Conservation (phyloP, 345 rosid genomes). For the Cardiospermum halicacabum region DNA sequence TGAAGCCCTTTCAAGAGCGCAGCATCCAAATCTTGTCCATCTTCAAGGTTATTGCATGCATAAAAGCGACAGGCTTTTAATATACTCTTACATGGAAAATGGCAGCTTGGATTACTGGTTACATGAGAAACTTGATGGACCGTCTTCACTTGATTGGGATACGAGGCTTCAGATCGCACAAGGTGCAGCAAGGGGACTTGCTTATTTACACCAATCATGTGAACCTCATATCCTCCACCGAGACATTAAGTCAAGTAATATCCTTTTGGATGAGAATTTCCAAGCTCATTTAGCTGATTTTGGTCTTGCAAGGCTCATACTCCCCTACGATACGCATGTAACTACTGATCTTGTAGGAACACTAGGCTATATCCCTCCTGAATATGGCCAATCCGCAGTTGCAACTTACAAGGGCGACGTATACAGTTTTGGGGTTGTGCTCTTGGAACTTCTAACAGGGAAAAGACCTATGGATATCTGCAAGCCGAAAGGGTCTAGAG, state of each 20-base stretch:
- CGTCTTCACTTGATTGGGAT: slow-evolving; percentile 51
- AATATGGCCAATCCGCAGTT: slow-evolving; percentile 77
- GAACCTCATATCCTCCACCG: slow-evolving; percentile 83
- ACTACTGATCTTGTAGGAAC: slow-evolving; percentile 89
- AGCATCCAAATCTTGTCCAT: slow-evolving; percentile 77
- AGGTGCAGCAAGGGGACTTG: slow-evolving; percentile 68
- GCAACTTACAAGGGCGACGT: slow-evolving; percentile 87
- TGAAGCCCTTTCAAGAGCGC: slow-evolving; percentile 86
- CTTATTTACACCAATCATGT: slow-evolving; percentile 74
- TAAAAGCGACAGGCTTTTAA: slow-evolving; percentile 51
- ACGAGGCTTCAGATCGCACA: slow-evolving; percentile 62
- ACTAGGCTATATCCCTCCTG: slow-evolving; percentile 85
- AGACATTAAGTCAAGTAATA: slow-evolving; percentile 81
- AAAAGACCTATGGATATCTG: slow-evolving; percentile 89
- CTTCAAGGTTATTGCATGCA: slow-evolving; percentile 75
- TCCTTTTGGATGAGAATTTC: slow-evolving; percentile 68
- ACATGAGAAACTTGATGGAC: slow-evolving; percentile 73
- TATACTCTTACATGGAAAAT: slow-evolving; percentile 87
- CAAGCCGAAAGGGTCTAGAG: slow-evolving; percentile 58
- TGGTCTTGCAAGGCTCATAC: slow-evolving; percentile 75
- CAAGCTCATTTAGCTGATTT: slow-evolving; percentile 86
- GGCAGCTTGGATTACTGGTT: slow-evolving; percentile 92
- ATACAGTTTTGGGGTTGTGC: slow-evolving; percentile 88
- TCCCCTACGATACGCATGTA: slow-evolving; percentile 76
- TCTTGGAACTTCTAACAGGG: slow-evolving; percentile 79